Evolutionary conservation across 768 basidiomycete species (phyloP).

Genomic region (Boletus bicolor): DNA sequence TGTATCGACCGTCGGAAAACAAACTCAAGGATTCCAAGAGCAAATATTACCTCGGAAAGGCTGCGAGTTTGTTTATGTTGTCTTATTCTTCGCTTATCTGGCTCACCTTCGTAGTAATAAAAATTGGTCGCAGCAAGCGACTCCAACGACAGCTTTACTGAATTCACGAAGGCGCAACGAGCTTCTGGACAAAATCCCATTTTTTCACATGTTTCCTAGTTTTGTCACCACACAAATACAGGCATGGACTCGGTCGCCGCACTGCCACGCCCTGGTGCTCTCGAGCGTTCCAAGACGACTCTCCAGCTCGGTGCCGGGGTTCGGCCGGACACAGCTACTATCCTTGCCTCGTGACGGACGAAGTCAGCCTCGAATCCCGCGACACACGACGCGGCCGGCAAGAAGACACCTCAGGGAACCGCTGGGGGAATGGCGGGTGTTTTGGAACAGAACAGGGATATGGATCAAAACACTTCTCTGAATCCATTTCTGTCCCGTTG

Average conservation of each 20-base stretch:
- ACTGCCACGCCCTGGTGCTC: constrained; percentile 5
- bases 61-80: constrained; percentile 43
- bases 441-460: too few species aligned
- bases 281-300: constrained; percentile 62
- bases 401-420: constrained; percentile 4
- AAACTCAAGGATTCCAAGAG: constrained; percentile 86
- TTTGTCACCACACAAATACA: background rate
- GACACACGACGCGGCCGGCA: constrained; percentile 1
- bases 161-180: constrained; percentile 73
- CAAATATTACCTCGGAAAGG: constrained; percentile 92
- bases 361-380: constrained; percentile 20
- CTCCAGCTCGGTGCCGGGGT: constrained; percentile 24
- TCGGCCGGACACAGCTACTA: background rate
- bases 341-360: constrained; percentile 15
- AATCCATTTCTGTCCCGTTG: too few species aligned
- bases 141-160: constrained; percentile 68
- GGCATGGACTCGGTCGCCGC: constrained; percentile 1
- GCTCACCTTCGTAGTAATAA: constrained; percentile 32
- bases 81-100: background rate
- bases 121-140: constrained; percentile 85
- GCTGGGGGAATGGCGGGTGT: background rate
- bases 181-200: background rate
- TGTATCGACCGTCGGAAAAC: constrained; percentile 86
- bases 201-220: background rate
- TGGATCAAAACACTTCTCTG: too few species aligned